These are phyloP conservation scores for Albophoma yamanashiensis DNA, from an alignment of 2,329 filamentous ascomycete genomes.

Conservation along the genomic window DNA sequence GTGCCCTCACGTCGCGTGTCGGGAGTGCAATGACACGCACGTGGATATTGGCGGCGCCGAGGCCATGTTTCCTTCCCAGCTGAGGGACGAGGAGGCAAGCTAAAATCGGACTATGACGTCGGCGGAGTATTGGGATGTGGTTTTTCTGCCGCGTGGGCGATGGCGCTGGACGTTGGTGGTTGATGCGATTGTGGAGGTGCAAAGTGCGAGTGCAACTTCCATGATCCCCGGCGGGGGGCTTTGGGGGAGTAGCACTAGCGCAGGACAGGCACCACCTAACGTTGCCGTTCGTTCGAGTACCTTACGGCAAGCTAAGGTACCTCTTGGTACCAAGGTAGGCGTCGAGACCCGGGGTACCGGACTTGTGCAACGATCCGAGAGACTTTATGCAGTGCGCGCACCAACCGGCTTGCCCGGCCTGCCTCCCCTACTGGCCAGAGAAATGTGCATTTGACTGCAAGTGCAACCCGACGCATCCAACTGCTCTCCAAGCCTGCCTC, in stretches of 20 bases:
- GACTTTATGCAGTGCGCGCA: too few species aligned
- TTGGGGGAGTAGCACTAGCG: not conserved
- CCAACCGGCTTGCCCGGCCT: too few species aligned
- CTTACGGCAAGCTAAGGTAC: too few species aligned
- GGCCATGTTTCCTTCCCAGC: constrained; percentile 18
- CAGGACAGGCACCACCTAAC: not conserved
- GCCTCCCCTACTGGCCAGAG: not conserved
- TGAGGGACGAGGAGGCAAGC: not conserved
- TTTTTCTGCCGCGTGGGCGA: not conserved
- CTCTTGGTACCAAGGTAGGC: too few species aligned
- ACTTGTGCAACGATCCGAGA: too few species aligned
- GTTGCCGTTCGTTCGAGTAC: too few species aligned
- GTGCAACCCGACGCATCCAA: not conserved
- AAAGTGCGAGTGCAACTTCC: not conserved
- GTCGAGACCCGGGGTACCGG: too few species aligned
- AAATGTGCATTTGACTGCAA: not conserved
- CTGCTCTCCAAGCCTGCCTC: too few species aligned
- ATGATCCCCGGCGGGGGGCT: too few species aligned
- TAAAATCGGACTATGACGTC: too few species aligned
- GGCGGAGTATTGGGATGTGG: not conserved
- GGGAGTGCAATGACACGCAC: constrained; percentile 65
- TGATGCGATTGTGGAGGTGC: not conserved
- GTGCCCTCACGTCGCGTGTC: constrained; percentile 37
- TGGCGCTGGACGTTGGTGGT: not conserved
- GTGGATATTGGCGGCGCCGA: constrained; percentile 44